Evolutionary conservation across 768 basidiomycete genomes (phyloP), one percentile per base, ranked within the genome.

Genomic region (Lactarius psammicola): DNA sequence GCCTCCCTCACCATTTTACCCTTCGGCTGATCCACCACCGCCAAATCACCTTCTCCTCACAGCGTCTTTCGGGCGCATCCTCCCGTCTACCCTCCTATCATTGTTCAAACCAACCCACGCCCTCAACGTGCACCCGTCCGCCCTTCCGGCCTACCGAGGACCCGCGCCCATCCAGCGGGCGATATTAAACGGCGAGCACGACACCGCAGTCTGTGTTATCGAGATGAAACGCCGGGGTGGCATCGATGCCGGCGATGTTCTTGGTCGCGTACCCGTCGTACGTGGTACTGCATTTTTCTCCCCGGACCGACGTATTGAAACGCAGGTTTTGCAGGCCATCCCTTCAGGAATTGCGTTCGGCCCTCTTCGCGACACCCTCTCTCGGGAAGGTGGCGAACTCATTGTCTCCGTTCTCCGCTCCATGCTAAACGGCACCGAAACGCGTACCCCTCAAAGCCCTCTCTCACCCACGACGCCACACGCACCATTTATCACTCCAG

Each of bases 41-140:
- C 76, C 78, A 42, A 58, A 80, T 15, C 84, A 90, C 66, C 72
- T 95, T 34, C 80, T 97, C 10, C 72, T 98, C 7, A 94, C 94
- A 0, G 92, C 95, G 7, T 96, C 95, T 0, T 96, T 96, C 68
- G 95, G 95, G 0, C 88, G 90, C 55, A 94, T 95, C 69, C 82
- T 98, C 15, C 83, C 92, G 0, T 73, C 78, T 5, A 71, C 79
- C 2, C 78, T 90, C 60, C 83, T 97, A 18, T 72, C 78, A 17
- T 78, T 81, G 46, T 96, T 96, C 71, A 80, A 77, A 0, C 78
- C 79, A 0, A 71, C 75, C 0, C 83, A 85, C 55, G 79, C 89
- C 28, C 78, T 98, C 42, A 97, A 98, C 72, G 85, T 98, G 7
- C 95, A 98, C 71, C 94, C 94, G 0, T 95, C 94, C 40, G 78